phyloP scores from a whole-genome alignment of 495 filamentous ascomycete genomes.

The Geoglossum glabrum region DNA sequence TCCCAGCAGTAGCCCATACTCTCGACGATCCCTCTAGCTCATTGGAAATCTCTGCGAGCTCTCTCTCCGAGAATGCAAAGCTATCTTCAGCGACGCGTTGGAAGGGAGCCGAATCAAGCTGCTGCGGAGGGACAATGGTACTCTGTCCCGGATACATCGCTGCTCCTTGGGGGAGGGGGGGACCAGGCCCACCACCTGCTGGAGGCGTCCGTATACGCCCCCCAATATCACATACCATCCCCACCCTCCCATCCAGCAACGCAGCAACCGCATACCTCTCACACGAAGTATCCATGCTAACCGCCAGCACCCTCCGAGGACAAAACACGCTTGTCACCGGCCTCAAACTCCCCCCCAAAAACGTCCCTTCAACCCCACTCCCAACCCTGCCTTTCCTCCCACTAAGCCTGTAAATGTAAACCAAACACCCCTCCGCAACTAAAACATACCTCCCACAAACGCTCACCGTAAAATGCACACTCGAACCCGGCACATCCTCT shows the following conservation, averaged over 20 bases:
- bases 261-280: conserved; percentile 37
- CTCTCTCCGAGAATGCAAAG: not conserved
- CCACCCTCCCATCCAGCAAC: conserved; percentile 39
- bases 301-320: conserved; percentile 35
- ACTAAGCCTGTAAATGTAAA: conserved; percentile 40
- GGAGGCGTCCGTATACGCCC: not conserved
- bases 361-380: not conserved
- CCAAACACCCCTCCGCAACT: conserved; percentile 32
- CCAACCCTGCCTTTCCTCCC: conserved; percentile 6
- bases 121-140: not conserved
- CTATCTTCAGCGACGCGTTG: not conserved
- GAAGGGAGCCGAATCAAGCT: not conserved
- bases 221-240: conserved; percentile 38
- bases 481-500: conserved; percentile 4
- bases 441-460: conserved; percentile 39
- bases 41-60: not conserved
- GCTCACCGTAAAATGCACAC: conserved; percentile 32
- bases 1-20: not conserved
- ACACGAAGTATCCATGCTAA: conserved; percentile 43
- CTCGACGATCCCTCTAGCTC: not conserved
- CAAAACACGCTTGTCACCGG: conserved; percentile 37
- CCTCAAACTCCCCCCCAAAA: conserved; percentile 15
- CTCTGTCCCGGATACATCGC: not conserved
- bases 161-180: too few species aligned
- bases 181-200: not conserved